phyloP scores from a whole-genome alignment of 441 rosid genomes.

The Erysimum cheiri region DNA sequence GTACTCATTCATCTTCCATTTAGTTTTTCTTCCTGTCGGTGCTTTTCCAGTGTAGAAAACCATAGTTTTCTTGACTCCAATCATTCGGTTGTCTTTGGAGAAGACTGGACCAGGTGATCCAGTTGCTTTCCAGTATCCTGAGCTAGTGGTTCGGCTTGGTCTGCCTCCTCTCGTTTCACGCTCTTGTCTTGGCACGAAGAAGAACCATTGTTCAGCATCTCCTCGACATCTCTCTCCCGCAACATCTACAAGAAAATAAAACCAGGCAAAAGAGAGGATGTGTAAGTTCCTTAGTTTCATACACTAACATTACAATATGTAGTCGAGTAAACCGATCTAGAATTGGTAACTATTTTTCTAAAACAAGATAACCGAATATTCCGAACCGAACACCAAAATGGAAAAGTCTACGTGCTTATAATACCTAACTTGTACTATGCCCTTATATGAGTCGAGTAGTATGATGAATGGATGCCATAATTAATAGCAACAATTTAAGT shows the following conservation, averaged over 20 bases:
- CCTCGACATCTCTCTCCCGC: constrained; percentile 60
- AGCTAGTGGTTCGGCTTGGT: constrained; percentile 42
- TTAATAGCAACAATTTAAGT: neutral
- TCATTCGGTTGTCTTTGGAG: constrained; percentile 29
- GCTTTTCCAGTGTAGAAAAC: constrained; percentile 45
- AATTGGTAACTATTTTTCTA: neutral
- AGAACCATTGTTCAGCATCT: constrained; percentile 45
- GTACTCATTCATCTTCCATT: constrained; percentile 48
- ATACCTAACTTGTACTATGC: constrained; percentile 3
- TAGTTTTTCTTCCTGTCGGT: constrained; percentile 44
- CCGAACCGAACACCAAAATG: constrained; percentile 3
- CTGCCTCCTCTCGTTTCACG: constrained; percentile 44
- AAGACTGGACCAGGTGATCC: constrained; percentile 44
- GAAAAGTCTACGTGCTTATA: constrained; percentile 18
- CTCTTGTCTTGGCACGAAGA: constrained; percentile 47
- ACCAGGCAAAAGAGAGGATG: neutral
- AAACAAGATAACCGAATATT: neutral
- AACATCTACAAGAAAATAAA: constrained; percentile 9
- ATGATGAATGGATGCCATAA: constrained; percentile 4
- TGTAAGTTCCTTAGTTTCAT: constrained; percentile 23
- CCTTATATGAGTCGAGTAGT: neutral
- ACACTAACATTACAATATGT: neutral
- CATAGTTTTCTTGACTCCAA: constrained; percentile 45
- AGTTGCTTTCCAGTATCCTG: constrained; percentile 48
- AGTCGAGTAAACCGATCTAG: neutral